Conservation (phyloP, 2,329 filamentous ascomycete genomes). For the Colletotrichum lindemuthianum region DNA sequence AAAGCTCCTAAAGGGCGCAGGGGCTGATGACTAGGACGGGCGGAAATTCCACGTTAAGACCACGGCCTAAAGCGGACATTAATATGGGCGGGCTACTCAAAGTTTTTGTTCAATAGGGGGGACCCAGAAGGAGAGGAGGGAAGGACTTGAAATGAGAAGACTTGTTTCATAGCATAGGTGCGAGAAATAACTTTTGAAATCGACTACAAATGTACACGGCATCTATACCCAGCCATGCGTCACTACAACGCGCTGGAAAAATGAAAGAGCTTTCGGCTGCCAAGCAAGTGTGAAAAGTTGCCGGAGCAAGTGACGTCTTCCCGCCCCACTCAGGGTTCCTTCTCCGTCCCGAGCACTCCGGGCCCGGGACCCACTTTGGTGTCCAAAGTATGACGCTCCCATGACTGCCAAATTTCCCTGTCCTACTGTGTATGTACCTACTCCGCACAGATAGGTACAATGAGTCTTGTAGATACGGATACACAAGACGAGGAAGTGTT, state of each 20-base stretch:
- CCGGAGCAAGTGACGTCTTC: slow-evolving; percentile 11
- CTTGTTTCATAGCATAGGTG: slow-evolving; percentile 1
- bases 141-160: neutral
- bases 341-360: slow-evolving; percentile 21
- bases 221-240: slow-evolving; percentile 9
- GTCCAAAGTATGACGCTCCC: slow-evolving; percentile 25
- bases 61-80: neutral
- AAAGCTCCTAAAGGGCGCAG: slow-evolving; percentile 12
- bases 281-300: neutral
- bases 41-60: neutral
- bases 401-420: slow-evolving; percentile 23
- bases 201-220: slow-evolving; percentile 3
- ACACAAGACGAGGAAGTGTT: no score
- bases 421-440: neutral
- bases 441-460: neutral
- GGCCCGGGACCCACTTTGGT: slow-evolving; percentile 13
- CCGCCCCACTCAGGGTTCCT: slow-evolving; percentile 1
- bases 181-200: neutral
- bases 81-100: no score
- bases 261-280: slow-evolving; percentile 1
- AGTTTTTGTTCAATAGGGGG: slow-evolving; percentile 2
- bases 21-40: neutral
- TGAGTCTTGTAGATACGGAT: no score
- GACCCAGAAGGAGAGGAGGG: neutral
- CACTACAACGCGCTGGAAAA: neutral